Evolutionary conservation across 441 rosid species (phyloP).

Genomic region (Pelargonium myrrhifolium): DNA sequence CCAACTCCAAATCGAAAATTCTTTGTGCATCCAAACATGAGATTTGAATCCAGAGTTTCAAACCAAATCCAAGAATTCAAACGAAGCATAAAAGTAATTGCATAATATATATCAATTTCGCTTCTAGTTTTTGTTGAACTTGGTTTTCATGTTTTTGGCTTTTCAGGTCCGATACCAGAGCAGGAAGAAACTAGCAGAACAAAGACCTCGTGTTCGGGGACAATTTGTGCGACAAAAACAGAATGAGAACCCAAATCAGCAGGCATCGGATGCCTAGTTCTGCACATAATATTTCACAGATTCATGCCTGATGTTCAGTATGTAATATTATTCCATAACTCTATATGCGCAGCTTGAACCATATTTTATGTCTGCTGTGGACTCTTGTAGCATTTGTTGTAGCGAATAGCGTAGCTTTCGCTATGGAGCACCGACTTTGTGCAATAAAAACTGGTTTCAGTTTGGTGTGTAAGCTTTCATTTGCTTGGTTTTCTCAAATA

Average conservation of each 20-base stretch:
- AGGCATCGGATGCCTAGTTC: not conserved
- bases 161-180: conserved; percentile 19
- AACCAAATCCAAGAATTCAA: too few relatives aligned
- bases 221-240: conserved; percentile 16
- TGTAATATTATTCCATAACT: not conserved
- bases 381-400: not conserved
- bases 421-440: not conserved
- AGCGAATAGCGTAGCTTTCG: not conserved
- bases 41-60: too few relatives aligned
- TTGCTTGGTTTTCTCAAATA: not conserved
- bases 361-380: conserved; percentile 10
- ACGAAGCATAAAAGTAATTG: too few relatives aligned
- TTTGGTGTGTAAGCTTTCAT: not conserved
- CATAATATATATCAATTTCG: too few relatives aligned
- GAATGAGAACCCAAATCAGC: not conserved
- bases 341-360: conserved; percentile 7
- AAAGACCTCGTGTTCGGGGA: conserved; percentile 18
- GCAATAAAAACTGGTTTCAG: not conserved
- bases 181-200: conserved; percentile 19
- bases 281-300: not conserved
- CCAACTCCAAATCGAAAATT: too few relatives aligned
- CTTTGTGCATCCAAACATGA: too few relatives aligned
- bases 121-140: not conserved
- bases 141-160: not conserved
- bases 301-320: not conserved